A percentile compares a stretch with the other conserved stretches of the same genome.
These are phyloP conservation scores for Hypoxylon crocopeplum DNA, from an alignment of 495 filamentous ascomycete species.

Conservation along the genomic window DNA sequence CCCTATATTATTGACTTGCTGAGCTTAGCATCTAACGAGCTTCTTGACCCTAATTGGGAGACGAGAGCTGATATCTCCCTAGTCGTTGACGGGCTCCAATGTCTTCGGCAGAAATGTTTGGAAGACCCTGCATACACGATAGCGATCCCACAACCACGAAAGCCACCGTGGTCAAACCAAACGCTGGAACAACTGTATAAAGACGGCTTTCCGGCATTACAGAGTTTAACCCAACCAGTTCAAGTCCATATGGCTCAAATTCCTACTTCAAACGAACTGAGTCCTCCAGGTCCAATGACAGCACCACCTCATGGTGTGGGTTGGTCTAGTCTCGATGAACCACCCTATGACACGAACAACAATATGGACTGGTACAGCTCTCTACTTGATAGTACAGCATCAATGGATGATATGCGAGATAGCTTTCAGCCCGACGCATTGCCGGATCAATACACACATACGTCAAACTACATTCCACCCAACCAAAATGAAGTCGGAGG, in stretches of 20 bases:
- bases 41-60: conserved; percentile 13
- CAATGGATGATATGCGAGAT: neutral
- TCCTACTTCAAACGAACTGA: neutral
- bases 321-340: neutral
- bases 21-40: neutral
- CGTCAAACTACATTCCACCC: neutral
- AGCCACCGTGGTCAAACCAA: conserved; percentile 16
- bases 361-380: neutral
- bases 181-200: neutral
- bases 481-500: neutral
- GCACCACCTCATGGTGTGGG: neutral
- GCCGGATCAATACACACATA: neutral
- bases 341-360: neutral
- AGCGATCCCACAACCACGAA: conserved; percentile 13
- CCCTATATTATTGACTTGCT: conserved; percentile 4
- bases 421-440: neutral
- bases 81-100: conserved; percentile 14
- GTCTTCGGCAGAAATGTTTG: conserved; percentile 7
- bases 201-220: neutral
- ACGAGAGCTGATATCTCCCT: conserved; percentile 6
- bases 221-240: neutral
- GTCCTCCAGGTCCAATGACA: neutral
- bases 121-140: conserved; percentile 15
- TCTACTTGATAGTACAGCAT: no score
- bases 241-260: conserved; percentile 12